These are phyloP conservation scores for Cunninghamia lanceolata DNA, from an alignment of 75 land plant genomes.

Conservation along the genomic window DNA sequence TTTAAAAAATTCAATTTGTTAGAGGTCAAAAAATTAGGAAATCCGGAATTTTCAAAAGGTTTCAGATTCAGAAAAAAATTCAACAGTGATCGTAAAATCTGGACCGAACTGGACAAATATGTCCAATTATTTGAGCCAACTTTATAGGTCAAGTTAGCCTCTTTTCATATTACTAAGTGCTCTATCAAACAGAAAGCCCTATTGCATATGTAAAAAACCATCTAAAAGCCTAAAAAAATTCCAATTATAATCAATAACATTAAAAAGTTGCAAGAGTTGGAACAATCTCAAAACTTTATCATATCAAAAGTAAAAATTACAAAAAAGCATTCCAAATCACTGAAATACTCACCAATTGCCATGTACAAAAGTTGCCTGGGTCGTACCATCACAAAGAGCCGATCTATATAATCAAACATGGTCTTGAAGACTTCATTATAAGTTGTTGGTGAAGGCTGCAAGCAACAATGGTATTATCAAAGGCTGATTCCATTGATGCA, in stretches of 20 bases:
- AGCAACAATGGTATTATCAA: background rate
- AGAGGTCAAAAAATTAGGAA: too few species aligned
- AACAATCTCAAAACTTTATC: background rate
- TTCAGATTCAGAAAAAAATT: too few species aligned
- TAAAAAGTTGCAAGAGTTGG: background rate
- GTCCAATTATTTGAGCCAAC: background rate
- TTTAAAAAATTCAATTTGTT: too few species aligned
- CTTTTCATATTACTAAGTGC: background rate
- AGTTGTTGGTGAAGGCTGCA: slow-evolving; percentile 83
- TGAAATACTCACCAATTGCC: slow-evolving; percentile 78
- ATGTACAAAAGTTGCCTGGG: slow-evolving; percentile 86
- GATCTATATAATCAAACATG: slow-evolving; percentile 86
- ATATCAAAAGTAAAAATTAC: background rate
- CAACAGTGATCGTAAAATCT: too few species aligned
- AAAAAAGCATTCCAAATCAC: background rate
- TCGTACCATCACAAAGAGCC: slow-evolving; percentile 70
- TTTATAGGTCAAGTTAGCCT: background rate
- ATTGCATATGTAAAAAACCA: background rate
- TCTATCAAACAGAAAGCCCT: background rate
- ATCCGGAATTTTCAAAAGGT: too few species aligned
- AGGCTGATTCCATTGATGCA: background rate
- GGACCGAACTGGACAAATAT: too few species aligned
- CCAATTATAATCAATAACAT: background rate
- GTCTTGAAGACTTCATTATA: slow-evolving; percentile 77
- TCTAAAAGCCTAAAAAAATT: background rate